Base-by-base conservation (phyloP, 257 asterid genomes). In the Salvia splendens region DNA sequence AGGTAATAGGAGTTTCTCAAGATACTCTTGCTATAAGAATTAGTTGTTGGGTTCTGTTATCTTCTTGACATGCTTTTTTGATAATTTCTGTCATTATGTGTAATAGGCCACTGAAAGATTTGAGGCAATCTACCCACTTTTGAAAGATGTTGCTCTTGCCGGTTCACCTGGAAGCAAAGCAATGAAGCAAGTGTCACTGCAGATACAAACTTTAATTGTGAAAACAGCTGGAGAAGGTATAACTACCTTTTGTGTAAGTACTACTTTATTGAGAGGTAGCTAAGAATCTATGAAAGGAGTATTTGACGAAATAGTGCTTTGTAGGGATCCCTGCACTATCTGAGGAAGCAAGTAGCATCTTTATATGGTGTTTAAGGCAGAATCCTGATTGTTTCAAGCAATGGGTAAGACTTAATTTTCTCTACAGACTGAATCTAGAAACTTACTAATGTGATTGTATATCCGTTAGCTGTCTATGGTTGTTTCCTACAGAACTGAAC, bases 81-180 rank as follows among this genome's bases (percentile, higher is more conserved):
- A 15, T 46, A 5, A 38, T n/a, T 49, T 73, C 43, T 20, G 24
- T 70, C 33, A 9, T 49, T 73, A 36, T 20, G 24, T 70, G 5
- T 51, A 15, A 64, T 58, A 89, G 96, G 95, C 86, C 42, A 89
- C 95, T 60, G 97, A 89, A 65, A 87, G 98, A 76, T 92, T 92
- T 78, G 91, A 83, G 80, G 86, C 78, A 12, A 74, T 92, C 49
- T 92, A 83, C 84, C 96, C 95, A 36, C 72, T 84, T 46, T 89
- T 92, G 48, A 85, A 83, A 75, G 93, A 86, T 70, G 86, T 87
- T 58, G 91, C 98, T 16, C 89, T 92, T 68, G 89, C 96, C 69
- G 98, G 98, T 78, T 71, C 95, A 49, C 84, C 85, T 9, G 92
- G 97, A 69, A 89, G 98, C 86, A 89, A 89, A 81, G 95, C 92